Conservation (phyloP, 2,329 filamentous ascomycete genomes). For the Scedosporium apiospermum region DNA sequence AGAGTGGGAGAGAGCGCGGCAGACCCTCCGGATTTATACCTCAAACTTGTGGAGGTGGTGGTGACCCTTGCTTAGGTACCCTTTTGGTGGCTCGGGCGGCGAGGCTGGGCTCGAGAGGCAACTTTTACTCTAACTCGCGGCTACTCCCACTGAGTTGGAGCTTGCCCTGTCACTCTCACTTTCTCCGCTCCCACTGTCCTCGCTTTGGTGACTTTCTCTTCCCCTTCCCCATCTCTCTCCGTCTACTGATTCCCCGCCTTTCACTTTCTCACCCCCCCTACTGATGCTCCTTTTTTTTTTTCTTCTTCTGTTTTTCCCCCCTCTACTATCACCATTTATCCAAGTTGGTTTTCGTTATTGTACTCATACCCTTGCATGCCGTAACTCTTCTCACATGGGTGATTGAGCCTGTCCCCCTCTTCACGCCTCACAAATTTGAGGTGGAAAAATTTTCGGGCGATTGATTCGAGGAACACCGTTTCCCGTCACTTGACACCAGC, state of each 20-base stretch:
- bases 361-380: not conserved
- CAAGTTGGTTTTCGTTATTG: not conserved
- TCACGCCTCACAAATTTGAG: not conserved
- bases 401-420: not conserved
- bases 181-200: not conserved
- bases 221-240: constrained; percentile 2
- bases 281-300: not conserved
- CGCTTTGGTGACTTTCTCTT: not conserved
- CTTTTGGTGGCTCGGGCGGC: not conserved
- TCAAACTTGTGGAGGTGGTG: not conserved
- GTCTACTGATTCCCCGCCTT: not conserved
- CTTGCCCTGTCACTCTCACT: not conserved
- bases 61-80: not conserved
- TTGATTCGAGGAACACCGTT: not conserved
- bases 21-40: not conserved
- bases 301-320: no score
- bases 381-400: not conserved
- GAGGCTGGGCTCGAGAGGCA: not conserved
- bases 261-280: not conserved
- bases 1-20: not conserved
- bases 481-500: not conserved
- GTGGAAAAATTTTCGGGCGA: not conserved
- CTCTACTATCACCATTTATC: not conserved
- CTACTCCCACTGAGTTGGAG: not conserved
- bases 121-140: not conserved